Evolutionary conservation across 805 yeast genomes (phyloP), one percentile per base, ranked within the genome.

Genomic region (Yarrowia yakushimensis): DNA sequence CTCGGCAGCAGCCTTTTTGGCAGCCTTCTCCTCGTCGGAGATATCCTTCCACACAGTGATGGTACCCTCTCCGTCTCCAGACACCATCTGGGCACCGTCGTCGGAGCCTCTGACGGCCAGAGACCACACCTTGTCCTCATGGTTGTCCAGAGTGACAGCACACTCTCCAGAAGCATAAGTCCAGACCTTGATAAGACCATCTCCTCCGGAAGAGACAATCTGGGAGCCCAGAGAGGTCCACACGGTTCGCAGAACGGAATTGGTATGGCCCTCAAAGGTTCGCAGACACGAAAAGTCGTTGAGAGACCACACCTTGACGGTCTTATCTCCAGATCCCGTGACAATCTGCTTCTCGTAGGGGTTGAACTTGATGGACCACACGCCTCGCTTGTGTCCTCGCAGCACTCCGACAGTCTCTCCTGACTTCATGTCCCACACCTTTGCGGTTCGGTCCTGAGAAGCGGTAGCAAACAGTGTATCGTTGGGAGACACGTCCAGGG

Each of bases 41-140:
- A 86, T 85, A 74, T 94, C 98, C 62, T 79, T 78, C 99, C 99
- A 94, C 41, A 90, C 78, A 57, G 90, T 87, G 67, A 94, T 82
- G 25, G 90, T 86, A 62, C 97, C 97, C 74, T 94, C 98, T 0
- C 97, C 97, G 74, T 94, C 98, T 0, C 97, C 98, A 64, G 89
- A 83, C 0, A 90, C 82, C 63, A 94, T 80, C 63, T 81, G 80
- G 17, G 81, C 81, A 25, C 96, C 97, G 68, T 88, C 88, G 39
- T 82, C 79, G 25, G 59, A 52, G 17, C 80, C 81, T 93, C 83
- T 79, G 0, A 81, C 77, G 63, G 87, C 84, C 61, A 94, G 73
- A 0, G 97, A 88, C 99, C 99, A 94, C 55, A 94, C 90, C 76
- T 97, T 85, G 73, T 93, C 94, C 65, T 85, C 90, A 72, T 94